Base-by-base conservation (phyloP, 495 filamentous ascomycete genomes). In the Evansstolkia leycettana region DNA sequence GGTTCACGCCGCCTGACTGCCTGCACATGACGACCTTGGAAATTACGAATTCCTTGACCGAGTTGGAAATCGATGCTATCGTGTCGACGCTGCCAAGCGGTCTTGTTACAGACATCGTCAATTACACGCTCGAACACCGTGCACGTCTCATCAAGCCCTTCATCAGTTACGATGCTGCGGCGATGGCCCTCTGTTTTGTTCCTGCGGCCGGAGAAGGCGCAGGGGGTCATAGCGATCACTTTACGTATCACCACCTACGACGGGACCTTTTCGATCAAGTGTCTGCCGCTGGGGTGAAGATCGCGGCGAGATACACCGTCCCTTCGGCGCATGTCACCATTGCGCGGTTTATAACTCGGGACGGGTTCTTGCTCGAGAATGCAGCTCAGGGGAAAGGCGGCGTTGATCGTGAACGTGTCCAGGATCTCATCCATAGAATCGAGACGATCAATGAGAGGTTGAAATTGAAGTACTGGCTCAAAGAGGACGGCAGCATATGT, bases 11-110 rank as follows among this genome's bases (percentile, higher is more conserved):
- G 6, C 47, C 63, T 5, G 60, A 77, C 33, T 64, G 70, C 42
- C 78, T 94, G 34, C 89, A 95, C 59, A 70, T 94, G 55, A 98
- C 90, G 0, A 75, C 78, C 1, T 65, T 94, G 6, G 89, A 98
- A 53, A 58, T 94, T 33, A 72, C 76, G 6, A 81, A 84, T 51
- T 84, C 78, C 0, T 67, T 66, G 10, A 80, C 78, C 0, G 45
- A 66, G 1, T 46, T 55, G 0, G 75, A 83, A 37, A 80, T 92
- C 25, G 66, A 69, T 3, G 47, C 48, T 1, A 56, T 92, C 7
- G 65, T 80, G 26, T 41, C 65, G 1, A 47, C 47, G 3, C 64
- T 94, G 28, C 48, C 58, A 7, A 54, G 50, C 4, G 51, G 73
- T 2, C 41, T 53, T 2, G 38, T 69, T n/a, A 35, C 48, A n/a